Evolutionary conservation across 768 basidiomycete genomes (phyloP), one percentile per base, ranked within the genome.

Genomic region (Hysterangium stoloniferum): DNA sequence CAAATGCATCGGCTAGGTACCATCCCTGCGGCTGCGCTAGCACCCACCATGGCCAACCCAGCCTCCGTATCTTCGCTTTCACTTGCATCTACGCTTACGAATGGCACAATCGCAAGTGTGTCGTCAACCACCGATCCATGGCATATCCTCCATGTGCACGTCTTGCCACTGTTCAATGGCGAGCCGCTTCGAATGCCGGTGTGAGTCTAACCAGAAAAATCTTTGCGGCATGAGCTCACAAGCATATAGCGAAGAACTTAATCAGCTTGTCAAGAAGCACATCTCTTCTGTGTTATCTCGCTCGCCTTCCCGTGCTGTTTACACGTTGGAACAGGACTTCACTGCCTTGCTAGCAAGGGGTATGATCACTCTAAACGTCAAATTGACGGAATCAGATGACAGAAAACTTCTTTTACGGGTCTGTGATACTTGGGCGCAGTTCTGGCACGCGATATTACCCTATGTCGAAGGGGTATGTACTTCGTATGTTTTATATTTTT

Each of bases 311-410:
- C 84, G 78, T 54, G 85, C 90, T 4, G 66, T 96, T 34, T 68
- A 76, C 0, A 78, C 79, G 6, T 75, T 97, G 9, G 86, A 88
- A 51, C 68, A 76, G 47, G 91, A 94, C 64, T 79, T 91, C 0
- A 73, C 79, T 17, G 92, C 93, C 54, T 74, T 97, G 41, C 86
- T 95, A 48, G 79, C 79, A 1, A 76, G 81, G 1, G 93, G 93
- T 9, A 97, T 95, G 90, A 78, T 92, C 45, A 97, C 92, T 2
- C 73, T 97, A 22, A 92, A 89, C 57, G 81, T 90, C 0, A 93
- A 89, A 59, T 72, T 97, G 4, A 70, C 75, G 27, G 80, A 76
- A 3, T 69, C 86, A 7, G 85, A 91, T 24, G 92, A 94, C 36
- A 82, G 84, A 33, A 79, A 84, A 59, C 72, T 97, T 13, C 69